phyloP scores from a whole-genome alignment of 768 basidiomycete genomes.

The Psilocybe tampanensis region DNA sequence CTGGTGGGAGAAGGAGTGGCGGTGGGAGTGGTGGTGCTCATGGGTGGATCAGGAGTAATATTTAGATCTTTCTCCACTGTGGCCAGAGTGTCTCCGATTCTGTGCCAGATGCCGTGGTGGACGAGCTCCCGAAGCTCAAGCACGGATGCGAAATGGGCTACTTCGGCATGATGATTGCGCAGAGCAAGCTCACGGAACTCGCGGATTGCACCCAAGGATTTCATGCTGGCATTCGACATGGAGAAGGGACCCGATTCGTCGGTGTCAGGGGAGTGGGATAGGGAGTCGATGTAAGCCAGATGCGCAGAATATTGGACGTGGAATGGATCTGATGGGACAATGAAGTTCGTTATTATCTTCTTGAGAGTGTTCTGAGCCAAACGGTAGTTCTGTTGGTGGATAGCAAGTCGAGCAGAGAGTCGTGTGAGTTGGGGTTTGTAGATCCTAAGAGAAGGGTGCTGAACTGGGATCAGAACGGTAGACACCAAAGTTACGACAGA shows the following conservation, averaged over 20 bases:
- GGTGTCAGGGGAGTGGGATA: constrained; percentile 18
- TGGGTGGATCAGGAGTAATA: constrained; percentile 27
- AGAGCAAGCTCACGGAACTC: constrained; percentile 30
- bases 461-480: constrained; percentile 9
- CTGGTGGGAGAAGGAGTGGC: constrained; percentile 14
- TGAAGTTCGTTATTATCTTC: constrained; percentile 49
- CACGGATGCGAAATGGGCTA: constrained; percentile 54
- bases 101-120: constrained; percentile 54
- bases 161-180: constrained; percentile 37
- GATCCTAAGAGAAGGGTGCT: constrained; percentile 68
- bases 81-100: constrained; percentile 49
- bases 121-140: constrained; percentile 60
- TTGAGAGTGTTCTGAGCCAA: constrained; percentile 62
- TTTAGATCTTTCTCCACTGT: constrained; percentile 53
- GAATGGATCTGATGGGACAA: constrained; percentile 49
- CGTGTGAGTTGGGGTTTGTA: constrained; percentile 62
- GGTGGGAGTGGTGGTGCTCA: constrained; percentile 1
- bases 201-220: constrained; percentile 34
- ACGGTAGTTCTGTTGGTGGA: constrained; percentile 53
- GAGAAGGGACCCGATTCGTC: constrained; percentile 3
- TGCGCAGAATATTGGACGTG: constrained; percentile 57
- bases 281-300: constrained; percentile 53
- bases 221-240: constrained; percentile 11
- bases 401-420: constrained; percentile 63
- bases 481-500: not conserved